Evolutionary conservation across 2,329 filamentous ascomycete genomes (phyloP).

Genomic region (Claviceps humidiphila): DNA sequence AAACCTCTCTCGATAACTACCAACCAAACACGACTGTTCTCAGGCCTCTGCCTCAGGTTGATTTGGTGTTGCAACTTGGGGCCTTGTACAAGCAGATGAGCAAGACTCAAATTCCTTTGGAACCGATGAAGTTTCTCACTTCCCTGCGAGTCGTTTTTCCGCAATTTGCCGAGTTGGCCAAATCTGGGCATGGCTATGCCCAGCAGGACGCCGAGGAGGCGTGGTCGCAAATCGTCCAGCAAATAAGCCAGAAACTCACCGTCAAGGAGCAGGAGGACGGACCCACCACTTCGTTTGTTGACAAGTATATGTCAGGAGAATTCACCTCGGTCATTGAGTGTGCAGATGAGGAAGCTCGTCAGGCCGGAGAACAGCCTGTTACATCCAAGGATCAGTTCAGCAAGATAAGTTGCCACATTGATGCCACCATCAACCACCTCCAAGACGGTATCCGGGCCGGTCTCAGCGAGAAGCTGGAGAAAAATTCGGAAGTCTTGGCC

Average conservation of each 20-base stretch:
- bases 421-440: slow-evolving; percentile 73
- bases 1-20: slow-evolving; percentile 58
- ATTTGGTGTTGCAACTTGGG: slow-evolving; percentile 65
- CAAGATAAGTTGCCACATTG: slow-evolving; percentile 91
- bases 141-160: slow-evolving; percentile 70
- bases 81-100: slow-evolving; percentile 83
- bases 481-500: slow-evolving; percentile 64
- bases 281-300: slow-evolving; percentile 59
- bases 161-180: slow-evolving; percentile 83
- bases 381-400: slow-evolving; percentile 63
- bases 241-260: slow-evolving; percentile 66
- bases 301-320: slow-evolving; percentile 77
- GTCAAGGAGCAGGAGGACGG: slow-evolving; percentile 39
- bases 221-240: slow-evolving; percentile 87
- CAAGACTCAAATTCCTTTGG: slow-evolving; percentile 75
- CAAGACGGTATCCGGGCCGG: slow-evolving; percentile 75
- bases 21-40: slow-evolving; percentile 16
- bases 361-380: slow-evolving; percentile 58
- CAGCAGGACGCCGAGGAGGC: slow-evolving; percentile 98
- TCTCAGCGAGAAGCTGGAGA: slow-evolving; percentile 81
- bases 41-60: slow-evolving; percentile 40
- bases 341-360: slow-evolving; percentile 65
- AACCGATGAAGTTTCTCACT: slow-evolving; percentile 70
- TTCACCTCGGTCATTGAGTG: slow-evolving; percentile 71
- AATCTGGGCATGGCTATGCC: slow-evolving; percentile 73